phyloP scores from a whole-genome alignment of 805 yeast species.

The Suhomyces tanzawaensis region DNA sequence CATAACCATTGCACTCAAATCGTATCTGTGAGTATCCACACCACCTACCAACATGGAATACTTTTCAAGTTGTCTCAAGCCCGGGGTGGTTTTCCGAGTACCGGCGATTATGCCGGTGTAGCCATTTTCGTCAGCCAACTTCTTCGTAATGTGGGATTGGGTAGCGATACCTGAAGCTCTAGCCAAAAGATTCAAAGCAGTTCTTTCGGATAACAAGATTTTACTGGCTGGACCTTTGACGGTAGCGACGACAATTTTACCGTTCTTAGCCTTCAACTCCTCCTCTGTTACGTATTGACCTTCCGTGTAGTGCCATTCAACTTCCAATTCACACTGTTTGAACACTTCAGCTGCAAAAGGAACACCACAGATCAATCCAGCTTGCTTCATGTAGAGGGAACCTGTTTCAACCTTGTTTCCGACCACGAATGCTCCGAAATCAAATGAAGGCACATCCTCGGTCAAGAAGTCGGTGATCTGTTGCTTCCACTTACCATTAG shows the following conservation, averaged over 20 bases:
- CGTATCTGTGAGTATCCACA: slow-evolving; percentile 88
- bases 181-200: slow-evolving; percentile 77
- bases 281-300: slow-evolving; percentile 50
- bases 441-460: slow-evolving; percentile 93
- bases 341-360: slow-evolving; percentile 89
- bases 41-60: slow-evolving; percentile 96
- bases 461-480: slow-evolving; percentile 71
- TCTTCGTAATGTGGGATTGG: slow-evolving; percentile 54
- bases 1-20: slow-evolving; percentile 93
- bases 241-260: slow-evolving; percentile 66
- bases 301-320: slow-evolving; percentile 72
- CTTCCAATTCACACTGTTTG: slow-evolving; percentile 65
- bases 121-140: slow-evolving; percentile 63
- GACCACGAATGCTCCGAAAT: slow-evolving; percentile 94
- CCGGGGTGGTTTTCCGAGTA: slow-evolving; percentile 97
- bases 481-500: slow-evolving; percentile 77
- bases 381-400: slow-evolving; percentile 74
- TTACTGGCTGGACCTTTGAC: slow-evolving; percentile 80
- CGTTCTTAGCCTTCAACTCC: slow-evolving; percentile 46
- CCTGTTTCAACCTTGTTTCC: slow-evolving; percentile 73
- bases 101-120: slow-evolving; percentile 89
- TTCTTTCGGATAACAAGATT: slow-evolving; percentile 79
- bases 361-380: slow-evolving; percentile 78
- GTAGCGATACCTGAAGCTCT: slow-evolving; percentile 89
- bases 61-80: slow-evolving; percentile 82